Evolutionary conservation across 2,329 filamentous ascomycete genomes (phyloP).

Genomic region (Diplodia corticola): DNA sequence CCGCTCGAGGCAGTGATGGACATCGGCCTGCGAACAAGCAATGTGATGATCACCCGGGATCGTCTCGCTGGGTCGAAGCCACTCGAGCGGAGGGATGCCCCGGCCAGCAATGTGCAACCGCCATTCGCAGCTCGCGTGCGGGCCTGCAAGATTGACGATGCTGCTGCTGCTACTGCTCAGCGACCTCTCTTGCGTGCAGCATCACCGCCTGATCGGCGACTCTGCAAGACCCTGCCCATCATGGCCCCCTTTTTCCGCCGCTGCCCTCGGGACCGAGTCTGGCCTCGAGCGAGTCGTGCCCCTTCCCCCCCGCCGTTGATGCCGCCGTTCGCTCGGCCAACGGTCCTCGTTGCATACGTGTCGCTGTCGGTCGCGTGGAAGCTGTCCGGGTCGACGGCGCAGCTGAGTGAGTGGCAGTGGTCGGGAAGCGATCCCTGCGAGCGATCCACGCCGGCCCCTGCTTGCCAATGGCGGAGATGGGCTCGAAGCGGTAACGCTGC

Average conservation of each 20-base stretch:
- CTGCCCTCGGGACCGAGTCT: background rate
- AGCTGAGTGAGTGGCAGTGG: slow-evolving; percentile 15
- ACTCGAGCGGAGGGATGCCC: slow-evolving; percentile 20
- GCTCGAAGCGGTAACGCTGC: slow-evolving; percentile 18
- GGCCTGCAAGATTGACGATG: slow-evolving; percentile 14
- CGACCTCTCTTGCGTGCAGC: slow-evolving; percentile 17
- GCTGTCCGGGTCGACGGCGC: background rate
- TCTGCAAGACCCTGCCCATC: slow-evolving; percentile 14
- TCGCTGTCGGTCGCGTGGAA: slow-evolving; percentile 3
- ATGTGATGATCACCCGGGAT: slow-evolving; percentile 22
- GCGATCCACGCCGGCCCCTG: slow-evolving; percentile 19
- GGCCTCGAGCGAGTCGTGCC: slow-evolving; percentile 1
- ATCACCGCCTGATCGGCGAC: slow-evolving; percentile 9
- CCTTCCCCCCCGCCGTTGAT: slow-evolving; percentile 6
- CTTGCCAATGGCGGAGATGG: slow-evolving; percentile 9
- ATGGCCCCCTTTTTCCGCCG: background rate
- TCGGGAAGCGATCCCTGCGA: slow-evolving; percentile 21
- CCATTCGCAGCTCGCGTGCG: slow-evolving; percentile 11
- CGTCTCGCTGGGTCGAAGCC: slow-evolving; percentile 18
- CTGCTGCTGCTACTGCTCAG: background rate
- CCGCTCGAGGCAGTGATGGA: slow-evolving; percentile 23
- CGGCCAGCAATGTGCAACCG: slow-evolving; percentile 10
- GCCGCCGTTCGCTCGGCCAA: slow-evolving; percentile 16
- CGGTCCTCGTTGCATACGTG: slow-evolving; percentile 16
- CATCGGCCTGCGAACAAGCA: slow-evolving; percentile 21